Evolutionary conservation across 306 rosid genomes (phyloP), one percentile per base, ranked within the genome.

Genomic region (Begonia masoniana): DNA sequence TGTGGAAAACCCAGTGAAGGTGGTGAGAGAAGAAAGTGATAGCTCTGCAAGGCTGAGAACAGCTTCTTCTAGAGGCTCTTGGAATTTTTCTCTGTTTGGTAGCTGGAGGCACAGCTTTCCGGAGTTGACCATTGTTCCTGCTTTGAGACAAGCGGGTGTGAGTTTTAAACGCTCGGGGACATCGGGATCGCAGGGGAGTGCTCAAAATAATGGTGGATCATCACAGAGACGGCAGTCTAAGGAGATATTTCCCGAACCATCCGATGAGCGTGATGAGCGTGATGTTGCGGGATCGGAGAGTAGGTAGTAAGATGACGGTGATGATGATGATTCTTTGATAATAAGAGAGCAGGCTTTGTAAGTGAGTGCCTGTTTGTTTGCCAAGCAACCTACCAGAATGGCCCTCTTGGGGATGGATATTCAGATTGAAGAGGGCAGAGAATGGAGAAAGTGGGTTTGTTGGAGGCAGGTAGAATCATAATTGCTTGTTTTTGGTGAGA

Each of bases 11-110:
- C 97, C 97, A 51, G 64, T 78, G 17, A 85, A 91, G 74, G 92
- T 91, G n/a, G 91, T 81, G 47, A 78, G 97, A 75, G 96, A 83
- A 58, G 97, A 91, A 26, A 77, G 50, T 60, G 72, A 81, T 1
- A 72, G 87, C 50, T 89, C 97, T 12, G 87, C 91, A 0, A 69
- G 94, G 70, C 88, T 89, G 10, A 73, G 78, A 66, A 67, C 94
- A 26, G 70, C 91, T 48, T 89, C 95, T 63, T 89, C 94, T 5
- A 72, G 97, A 73, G 88, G 91, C 62, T 87, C 94, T 12, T 89
- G 97, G 97, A 85, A 89, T 73, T 95, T 95, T 59, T 72, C 95
- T 50, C 45, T 85, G 59, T 89, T 89, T 41, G 94, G 95, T 56
- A 89, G 97, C 67, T 89, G 97, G 97, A 89, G 94, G 42, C 49